These are phyloP conservation scores for Paraleonurus japonicus DNA, from an alignment of 257 asterid genomes.

Conservation along the genomic window DNA sequence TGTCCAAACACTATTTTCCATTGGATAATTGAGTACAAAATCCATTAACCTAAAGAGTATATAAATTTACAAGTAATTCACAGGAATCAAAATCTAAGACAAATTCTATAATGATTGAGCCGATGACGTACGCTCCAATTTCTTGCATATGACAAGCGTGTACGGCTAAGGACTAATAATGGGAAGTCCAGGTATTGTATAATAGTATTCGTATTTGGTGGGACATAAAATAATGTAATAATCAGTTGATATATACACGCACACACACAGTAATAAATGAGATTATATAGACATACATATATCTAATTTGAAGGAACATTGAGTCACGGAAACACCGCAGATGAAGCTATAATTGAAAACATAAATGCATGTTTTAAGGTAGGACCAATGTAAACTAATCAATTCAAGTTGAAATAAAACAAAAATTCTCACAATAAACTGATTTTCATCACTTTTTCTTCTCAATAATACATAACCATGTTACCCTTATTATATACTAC, in stretches of 20 bases:
- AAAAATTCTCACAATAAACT: not conserved
- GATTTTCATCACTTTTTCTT: not conserved
- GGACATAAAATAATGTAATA: constrained; percentile 6
- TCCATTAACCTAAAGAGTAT: not conserved
- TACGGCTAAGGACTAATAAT: constrained; percentile 28
- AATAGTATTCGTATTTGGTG: not conserved
- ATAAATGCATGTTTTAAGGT: constrained; percentile 21
- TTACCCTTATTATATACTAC: not conserved
- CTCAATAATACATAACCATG: not conserved
- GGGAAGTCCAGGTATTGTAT: constrained; percentile 7
- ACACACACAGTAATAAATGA: not conserved
- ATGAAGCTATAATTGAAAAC: constrained; percentile 25
- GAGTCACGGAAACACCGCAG: constrained; percentile 18
- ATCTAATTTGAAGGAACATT: not conserved
- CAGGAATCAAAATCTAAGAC: not conserved
- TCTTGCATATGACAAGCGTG: constrained; percentile 20
- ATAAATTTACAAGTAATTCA: not conserved
- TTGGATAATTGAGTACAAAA: not conserved
- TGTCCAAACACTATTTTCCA: not conserved
- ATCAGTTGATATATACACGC: not conserved
- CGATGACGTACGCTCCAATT: not conserved
- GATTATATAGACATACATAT: not conserved
- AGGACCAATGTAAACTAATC: constrained; percentile 21
- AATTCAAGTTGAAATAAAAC: not conserved
- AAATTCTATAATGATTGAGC: constrained; percentile 6